Evolutionary conservation across 2,329 filamentous ascomycete species (phyloP), one percentile per base, ranked within the genome.

Genomic region (Xylaria sp.): DNA sequence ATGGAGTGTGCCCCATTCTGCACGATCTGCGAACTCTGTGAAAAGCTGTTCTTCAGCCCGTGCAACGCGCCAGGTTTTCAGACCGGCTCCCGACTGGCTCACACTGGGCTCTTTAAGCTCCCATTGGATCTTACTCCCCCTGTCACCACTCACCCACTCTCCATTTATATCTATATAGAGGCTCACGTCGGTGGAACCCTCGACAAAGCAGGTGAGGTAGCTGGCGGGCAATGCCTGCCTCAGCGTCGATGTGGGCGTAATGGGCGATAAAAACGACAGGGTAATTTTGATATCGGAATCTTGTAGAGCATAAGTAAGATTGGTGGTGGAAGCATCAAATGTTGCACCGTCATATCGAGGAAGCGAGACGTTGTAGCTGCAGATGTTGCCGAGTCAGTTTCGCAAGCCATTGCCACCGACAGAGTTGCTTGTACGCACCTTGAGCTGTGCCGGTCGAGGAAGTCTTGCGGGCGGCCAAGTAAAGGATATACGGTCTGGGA

Each of bases 1-100:
- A 78, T 93, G 87, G 65, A 97, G 79, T 32, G 89, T 91, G 4
- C 93, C 93, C 93, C 93, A 97, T 86, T 97, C 93, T 0, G 91
- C 87, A 50, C 90, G 90, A 74, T 97, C 93, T 50, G 81, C 81
- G 63, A 86, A 86, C 78, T 97, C 93, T 0, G 91, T 92, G 62
- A 96, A 87, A n/a, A 92, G 82, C 77, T 91, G 83, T 78, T 95
- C 87, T 7, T 83, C 77, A 66, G 81, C 81, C 45, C 89, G 84
- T 64, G 85, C 84, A 34, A 93, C 83, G 68, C 84, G 87, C 89
- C 90, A 93, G 0, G 89, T 90, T 81, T 92, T 91, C 66, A 92
- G 78, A 10, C 66, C 55, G 7, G 77, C 78, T 28, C 73, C 79
- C 6, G 68, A 66, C 41, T 30, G 68, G 65, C 34, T 80, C 75